Percentiles rank a stretch among this genome's conserved stretches.
Evolutionary conservation across 2,329 filamentous ascomycete genomes (phyloP).

Genomic region (Thelonectria discophora): DNA sequence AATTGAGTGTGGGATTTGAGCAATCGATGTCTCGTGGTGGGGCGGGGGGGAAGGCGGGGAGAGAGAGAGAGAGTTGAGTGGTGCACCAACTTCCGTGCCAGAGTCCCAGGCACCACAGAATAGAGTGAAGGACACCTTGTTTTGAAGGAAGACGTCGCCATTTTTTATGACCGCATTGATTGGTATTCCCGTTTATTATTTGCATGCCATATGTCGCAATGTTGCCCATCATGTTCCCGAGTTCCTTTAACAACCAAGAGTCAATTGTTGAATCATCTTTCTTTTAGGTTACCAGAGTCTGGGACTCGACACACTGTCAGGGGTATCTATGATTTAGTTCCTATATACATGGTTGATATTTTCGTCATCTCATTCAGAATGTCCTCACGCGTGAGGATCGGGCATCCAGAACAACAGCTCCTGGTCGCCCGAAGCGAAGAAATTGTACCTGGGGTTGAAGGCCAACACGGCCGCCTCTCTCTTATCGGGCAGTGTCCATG

Average conservation of each 20-base stretch:
- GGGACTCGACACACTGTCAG: neutral
- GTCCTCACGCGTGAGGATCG: slow-evolving; percentile 64
- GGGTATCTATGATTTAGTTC: slow-evolving; percentile 23
- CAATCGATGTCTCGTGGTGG: slow-evolving; percentile 21
- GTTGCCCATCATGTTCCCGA: too few species aligned
- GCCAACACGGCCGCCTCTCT: slow-evolving; percentile 78
- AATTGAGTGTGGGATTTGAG: slow-evolving; percentile 19
- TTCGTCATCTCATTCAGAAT: slow-evolving; percentile 1
- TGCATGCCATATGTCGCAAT: too few species aligned
- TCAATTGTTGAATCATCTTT: too few species aligned
- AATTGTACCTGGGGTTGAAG: slow-evolving; percentile 91
- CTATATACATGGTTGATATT: slow-evolving; percentile 6
- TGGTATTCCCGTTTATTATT: too few species aligned
- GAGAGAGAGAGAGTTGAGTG: neutral
- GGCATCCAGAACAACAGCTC: slow-evolving; percentile 84
- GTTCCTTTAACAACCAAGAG: too few species aligned
- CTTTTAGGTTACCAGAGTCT: too few species aligned
- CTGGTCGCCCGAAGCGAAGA: slow-evolving; percentile 88
- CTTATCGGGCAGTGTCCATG: slow-evolving; percentile 70
- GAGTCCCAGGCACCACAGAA: too few species aligned
- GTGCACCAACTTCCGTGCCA: too few species aligned
- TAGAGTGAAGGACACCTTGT: too few species aligned
- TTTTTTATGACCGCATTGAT: too few species aligned
- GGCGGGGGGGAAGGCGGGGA: slow-evolving; percentile 17
- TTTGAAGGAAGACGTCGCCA: too few species aligned